Evolutionary conservation across 2,329 filamentous ascomycete genomes (phyloP).

Genomic region (Ceratocystiopsis brevicomis): DNA sequence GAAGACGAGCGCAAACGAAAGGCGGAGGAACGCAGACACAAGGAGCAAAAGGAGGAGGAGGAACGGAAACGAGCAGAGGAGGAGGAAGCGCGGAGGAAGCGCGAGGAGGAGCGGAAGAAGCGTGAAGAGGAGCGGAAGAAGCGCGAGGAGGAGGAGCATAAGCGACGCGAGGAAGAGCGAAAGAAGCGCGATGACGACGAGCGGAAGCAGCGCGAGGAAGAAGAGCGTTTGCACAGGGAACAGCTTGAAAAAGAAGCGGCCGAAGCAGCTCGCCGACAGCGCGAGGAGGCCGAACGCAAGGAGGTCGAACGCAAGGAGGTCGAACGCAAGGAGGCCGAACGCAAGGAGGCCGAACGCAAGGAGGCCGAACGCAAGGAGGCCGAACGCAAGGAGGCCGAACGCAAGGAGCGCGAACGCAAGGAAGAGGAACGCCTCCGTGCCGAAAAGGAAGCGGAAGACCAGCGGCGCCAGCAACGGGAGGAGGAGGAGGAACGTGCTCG

Average conservation of each 20-base stretch:
- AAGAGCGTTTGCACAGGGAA: constrained; percentile 26
- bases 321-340: constrained; percentile 18
- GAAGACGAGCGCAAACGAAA: constrained; percentile 21
- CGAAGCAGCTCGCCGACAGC: constrained; percentile 28
- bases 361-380: constrained; percentile 27
- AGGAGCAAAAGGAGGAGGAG: constrained; percentile 13
- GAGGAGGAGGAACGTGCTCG: constrained; percentile 36
- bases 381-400: constrained; percentile 8
- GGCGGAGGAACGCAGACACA: constrained; percentile 14
- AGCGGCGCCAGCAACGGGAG: constrained; percentile 23
- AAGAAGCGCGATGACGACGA: constrained; percentile 15
- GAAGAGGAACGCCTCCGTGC: constrained; percentile 16
- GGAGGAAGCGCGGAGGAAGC: constrained; percentile 12
- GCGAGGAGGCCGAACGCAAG: constrained; percentile 31
- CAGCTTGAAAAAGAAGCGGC: constrained; percentile 28
- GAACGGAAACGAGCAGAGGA: constrained; percentile 12
- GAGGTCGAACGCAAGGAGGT: constrained; percentile 1
- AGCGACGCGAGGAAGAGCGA: constrained; percentile 13
- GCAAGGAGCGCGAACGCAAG: constrained; percentile 19
- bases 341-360: constrained; percentile 22
- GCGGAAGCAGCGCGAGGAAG: constrained; percentile 21
- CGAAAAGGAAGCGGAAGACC: constrained; percentile 27
- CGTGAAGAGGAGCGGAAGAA: constrained; percentile 18
- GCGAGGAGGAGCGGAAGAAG: constrained; percentile 15
- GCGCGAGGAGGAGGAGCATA: constrained; percentile 16